Base-by-base conservation (phyloP, 805 yeast species). In the Lachancea sp. region DNA sequence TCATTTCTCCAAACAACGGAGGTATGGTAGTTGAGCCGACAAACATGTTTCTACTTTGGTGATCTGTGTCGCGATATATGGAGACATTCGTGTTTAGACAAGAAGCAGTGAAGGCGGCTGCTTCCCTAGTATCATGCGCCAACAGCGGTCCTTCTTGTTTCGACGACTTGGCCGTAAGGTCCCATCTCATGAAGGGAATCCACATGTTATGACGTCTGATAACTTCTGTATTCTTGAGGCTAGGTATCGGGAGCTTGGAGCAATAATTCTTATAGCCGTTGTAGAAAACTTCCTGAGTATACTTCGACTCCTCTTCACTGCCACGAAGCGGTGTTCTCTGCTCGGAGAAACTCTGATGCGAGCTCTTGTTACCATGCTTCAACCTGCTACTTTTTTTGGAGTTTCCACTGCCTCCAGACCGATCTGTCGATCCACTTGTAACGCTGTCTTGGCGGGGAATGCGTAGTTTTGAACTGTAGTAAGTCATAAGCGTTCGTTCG, bases 1-100 rank as follows among this genome's bases (percentile, higher is more conserved):
- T 65, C 5, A 50, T 55, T 26, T 61, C 66, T 1, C 76, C 69
- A 41, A 75, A 60, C 0, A 71, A 38, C 0, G 64, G 59, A 3
- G 60, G 56, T 12, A 57, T 47, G 5, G 49, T 46, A 1, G 61
- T 50, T 22, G 59, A 47, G 11, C 68, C 65, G 11, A 53, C 51
- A 43, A 53, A 57, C 1, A 52, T 41, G 43, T 59, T 63, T 42
- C 54, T 50, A 13, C 50, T 48, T 20, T 48, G 44, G 2, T 59
- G 55, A 11, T 37, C 38, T 4, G 10, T 36, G 2, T 25, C 33
- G 6, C 42, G 42, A 15, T 22, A 18, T 12, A 43, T 43, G 12
- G 16, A 25, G 3, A 20, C 20, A 33, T 38, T 33, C 5, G 42
- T 43, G 15, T 37, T 15, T 3, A 38, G 20, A 19, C 35, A 31